Percentiles rank a stretch among this genome's conserved stretches.
Conservation (phyloP, 2,329 filamentous ascomycete species). For the Coleophoma eucalyptorum region DNA sequence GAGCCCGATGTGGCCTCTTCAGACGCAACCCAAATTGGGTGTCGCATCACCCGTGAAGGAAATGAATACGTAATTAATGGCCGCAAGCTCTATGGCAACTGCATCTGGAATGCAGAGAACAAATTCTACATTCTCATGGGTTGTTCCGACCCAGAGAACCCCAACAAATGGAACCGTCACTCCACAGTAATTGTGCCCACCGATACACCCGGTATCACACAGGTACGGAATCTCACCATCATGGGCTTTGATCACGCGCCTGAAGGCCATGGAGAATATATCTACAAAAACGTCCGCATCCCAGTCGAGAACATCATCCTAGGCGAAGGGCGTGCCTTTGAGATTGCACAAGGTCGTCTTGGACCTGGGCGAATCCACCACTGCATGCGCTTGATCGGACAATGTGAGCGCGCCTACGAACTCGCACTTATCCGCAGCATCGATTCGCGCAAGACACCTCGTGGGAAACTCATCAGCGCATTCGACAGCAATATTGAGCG, state of each 20-base stretch:
- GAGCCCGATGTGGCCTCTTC: conserved; percentile 46
- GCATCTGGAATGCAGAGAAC: conserved; percentile 28
- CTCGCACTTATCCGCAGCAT: conserved; percentile 33
- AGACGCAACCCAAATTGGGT: conserved; percentile 43
- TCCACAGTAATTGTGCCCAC: conserved; percentile 35
- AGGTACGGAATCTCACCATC: conserved; percentile 34
- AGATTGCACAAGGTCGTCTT: conserved; percentile 36
- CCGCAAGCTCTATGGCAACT: conserved; percentile 36
- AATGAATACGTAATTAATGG: conserved; percentile 37
- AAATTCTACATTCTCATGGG: conserved; percentile 21
- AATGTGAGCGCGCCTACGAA: conserved; percentile 37
- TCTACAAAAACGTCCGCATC: conserved; percentile 36
- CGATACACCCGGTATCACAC: conserved; percentile 31
- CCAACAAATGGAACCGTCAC: conserved; percentile 34
- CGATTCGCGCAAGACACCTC: conserved; percentile 32
- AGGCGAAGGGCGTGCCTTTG: conserved; percentile 35
- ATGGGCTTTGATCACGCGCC: conserved; percentile 39
- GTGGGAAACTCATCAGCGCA: conserved; percentile 34
- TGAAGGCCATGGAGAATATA: conserved; percentile 36
- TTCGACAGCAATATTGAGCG: conserved; percentile 37
- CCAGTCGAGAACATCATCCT: conserved; percentile 36
- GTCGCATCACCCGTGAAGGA: conserved; percentile 29
- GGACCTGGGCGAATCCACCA: conserved; percentile 38
- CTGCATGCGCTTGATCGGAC: conserved; percentile 37
- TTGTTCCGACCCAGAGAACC: conserved; percentile 34